Evolutionary conservation across 805 yeast genomes (phyloP).

Genomic region (Ogataea salicorniae): DNA sequence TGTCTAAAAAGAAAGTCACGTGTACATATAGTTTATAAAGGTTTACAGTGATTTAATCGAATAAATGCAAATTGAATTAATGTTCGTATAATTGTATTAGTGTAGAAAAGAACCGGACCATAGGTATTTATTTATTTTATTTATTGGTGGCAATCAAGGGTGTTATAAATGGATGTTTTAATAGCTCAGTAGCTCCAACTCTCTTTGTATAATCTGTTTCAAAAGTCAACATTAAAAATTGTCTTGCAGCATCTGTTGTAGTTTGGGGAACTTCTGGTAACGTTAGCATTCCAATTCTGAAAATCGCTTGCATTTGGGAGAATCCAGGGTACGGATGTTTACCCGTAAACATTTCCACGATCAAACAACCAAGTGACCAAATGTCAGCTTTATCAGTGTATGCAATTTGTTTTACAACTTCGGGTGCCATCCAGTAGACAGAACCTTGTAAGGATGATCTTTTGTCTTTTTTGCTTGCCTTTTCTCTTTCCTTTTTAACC

Average conservation of each 20-base stretch:
- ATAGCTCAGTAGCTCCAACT: constrained; percentile 65
- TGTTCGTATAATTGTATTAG: too few relatives aligned
- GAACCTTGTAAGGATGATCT: constrained; percentile 92
- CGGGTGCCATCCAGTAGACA: constrained; percentile 99
- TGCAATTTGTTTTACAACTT: constrained; percentile 89
- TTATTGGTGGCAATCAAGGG: constrained; percentile 40
- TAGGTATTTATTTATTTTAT: not conserved
- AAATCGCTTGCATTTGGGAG: constrained; percentile 95
- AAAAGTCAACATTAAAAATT: constrained; percentile 63
- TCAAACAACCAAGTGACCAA: constrained; percentile 94
- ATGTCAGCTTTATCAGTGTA: constrained; percentile 92
- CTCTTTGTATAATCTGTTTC: constrained; percentile 69
- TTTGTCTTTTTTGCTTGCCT: constrained; percentile 41
- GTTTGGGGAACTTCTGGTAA: constrained; percentile 75
- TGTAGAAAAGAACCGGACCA: too few relatives aligned
- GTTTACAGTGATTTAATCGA: too few relatives aligned
- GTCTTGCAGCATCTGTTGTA: constrained; percentile 63
- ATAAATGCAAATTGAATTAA: too few relatives aligned
- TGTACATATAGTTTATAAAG: too few relatives aligned
- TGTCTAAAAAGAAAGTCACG: too few relatives aligned
- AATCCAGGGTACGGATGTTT: constrained; percentile 94
- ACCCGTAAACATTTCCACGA: constrained; percentile 94
- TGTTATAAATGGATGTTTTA: constrained; percentile 58
- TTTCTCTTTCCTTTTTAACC: constrained; percentile 27
- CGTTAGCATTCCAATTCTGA: constrained; percentile 82